Conservation (phyloP, 805 yeast genomes). For the Saturnispora quitensis region DNA sequence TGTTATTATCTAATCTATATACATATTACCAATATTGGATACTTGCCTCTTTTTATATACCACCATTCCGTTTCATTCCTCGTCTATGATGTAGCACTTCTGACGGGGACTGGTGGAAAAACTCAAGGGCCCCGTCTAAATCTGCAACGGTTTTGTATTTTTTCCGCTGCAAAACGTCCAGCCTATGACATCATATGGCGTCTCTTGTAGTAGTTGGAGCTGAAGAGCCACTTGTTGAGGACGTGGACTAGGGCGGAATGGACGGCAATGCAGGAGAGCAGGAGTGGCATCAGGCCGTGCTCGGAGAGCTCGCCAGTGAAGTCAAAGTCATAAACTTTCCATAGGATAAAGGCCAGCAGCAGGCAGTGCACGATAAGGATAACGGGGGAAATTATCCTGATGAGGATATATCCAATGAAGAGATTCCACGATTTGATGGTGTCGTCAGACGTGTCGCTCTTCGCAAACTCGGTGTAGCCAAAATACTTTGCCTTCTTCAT, state of each 20-base stretch:
- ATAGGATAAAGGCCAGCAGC: slow-evolving; percentile 13
- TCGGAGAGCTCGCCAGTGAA: slow-evolving; percentile 8
- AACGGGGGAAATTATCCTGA: slow-evolving; percentile 22
- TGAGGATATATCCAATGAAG: slow-evolving; percentile 20
- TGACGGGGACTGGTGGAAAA: neutral
- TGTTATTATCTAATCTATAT: neutral
- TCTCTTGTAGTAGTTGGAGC: slow-evolving; percentile 17
- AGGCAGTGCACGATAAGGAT: slow-evolving; percentile 21
- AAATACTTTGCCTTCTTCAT: slow-evolving; percentile 7
- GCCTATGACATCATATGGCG: slow-evolving; percentile 8
- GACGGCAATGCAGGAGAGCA: slow-evolving; percentile 15
- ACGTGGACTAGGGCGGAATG: slow-evolving; percentile 22
- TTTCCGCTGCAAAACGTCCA: neutral
- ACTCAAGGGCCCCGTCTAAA: neutral
- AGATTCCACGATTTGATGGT: slow-evolving; percentile 15
- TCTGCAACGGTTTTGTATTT: neutral
- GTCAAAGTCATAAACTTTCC: slow-evolving; percentile 14
- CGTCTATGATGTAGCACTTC: neutral
- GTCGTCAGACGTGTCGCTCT: slow-evolving; percentile 11
- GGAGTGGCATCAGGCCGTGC: slow-evolving; percentile 13
- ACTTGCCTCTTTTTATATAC: neutral
- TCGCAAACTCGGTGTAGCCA: slow-evolving; percentile 9
- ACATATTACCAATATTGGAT: neutral
- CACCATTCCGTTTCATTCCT: neutral
- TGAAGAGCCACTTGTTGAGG: slow-evolving; percentile 20